Evolutionary conservation across 371 early-diverging fungal species (phyloP), one percentile per base, ranked within the genome.

Genomic region (Lichtheimia hyalospora): DNA sequence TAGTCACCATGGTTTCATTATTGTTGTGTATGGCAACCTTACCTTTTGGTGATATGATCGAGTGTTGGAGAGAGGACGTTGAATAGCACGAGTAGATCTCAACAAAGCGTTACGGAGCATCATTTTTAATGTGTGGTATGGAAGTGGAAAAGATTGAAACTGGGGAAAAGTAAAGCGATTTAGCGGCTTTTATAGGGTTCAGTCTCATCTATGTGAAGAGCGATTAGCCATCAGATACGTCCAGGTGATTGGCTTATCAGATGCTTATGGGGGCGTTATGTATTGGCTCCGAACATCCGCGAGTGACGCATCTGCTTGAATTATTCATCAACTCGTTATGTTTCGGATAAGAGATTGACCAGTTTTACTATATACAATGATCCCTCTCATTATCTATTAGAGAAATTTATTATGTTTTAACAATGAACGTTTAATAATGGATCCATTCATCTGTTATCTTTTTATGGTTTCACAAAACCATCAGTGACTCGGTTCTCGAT

Each of bases 11-110:
- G 23, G 7, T 43, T n/a, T 5, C 10, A 7, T 1, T 28, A 7
- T 7, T 28, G 18, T 12, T 54, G 39, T 23, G 6, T 20, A 16
- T 28, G 28, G 49, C 14, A 28, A 41, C 44, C 13, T 42, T 64
- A 65, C 65, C 60, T 65, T 65, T 57, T 65, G 58, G 48, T 65
- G 65, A 40, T 65, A 65, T 52, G 40, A 56, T n/a, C 65, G 65
- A 21, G 60, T 49, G 24, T 57, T 57, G 40, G 59, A 39, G 15
- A 65, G 54, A 39, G 65, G 65, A 7, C 40, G 42, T 14, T 57
- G 65, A 46, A 65, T 60, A 50, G 59, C 51, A 50, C 49, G 57
- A 16, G 65, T 65, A n/a, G 53, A 58, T 8, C 53, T 24, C 51
- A 54, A 51, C 57, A 65, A 60, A 51, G 65, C 54, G 40, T 34